phyloP scores from a whole-genome alignment of 495 filamentous ascomycete species.

The Tuber indicum region DNA sequence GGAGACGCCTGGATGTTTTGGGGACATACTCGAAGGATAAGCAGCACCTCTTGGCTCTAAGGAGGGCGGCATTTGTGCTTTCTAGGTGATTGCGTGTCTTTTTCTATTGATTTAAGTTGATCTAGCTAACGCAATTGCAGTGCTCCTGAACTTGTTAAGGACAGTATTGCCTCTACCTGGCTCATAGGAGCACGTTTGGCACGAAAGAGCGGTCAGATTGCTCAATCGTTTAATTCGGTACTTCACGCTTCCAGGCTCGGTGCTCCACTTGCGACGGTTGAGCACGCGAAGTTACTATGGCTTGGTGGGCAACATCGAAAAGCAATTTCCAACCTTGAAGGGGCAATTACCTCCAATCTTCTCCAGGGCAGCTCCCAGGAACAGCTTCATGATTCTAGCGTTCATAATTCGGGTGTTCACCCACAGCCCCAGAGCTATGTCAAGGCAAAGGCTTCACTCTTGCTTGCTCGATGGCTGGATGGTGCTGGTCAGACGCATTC shows the following conservation, averaged over 20 bases:
- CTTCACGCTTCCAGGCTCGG: constrained; percentile 79
- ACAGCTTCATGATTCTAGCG: constrained; percentile 8
- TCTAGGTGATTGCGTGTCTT: constrained; percentile 49
- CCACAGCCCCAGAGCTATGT: constrained; percentile 16
- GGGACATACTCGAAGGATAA: constrained; percentile 85
- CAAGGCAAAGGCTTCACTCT: constrained; percentile 41
- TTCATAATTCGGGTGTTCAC: constrained; percentile 8
- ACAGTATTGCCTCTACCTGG: constrained; percentile 77
- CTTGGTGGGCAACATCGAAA: constrained; percentile 89
- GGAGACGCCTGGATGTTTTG: constrained; percentile 71
- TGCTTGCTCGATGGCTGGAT: constrained; percentile 96
- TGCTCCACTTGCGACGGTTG: constrained; percentile 77
- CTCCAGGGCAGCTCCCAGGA: constrained; percentile 45
- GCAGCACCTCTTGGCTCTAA: constrained; percentile 84
- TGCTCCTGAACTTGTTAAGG: constrained; percentile 45
- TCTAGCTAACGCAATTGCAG: constrained; percentile 21
- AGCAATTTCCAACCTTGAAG: constrained; percentile 82
- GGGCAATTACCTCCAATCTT: constrained; percentile 69
- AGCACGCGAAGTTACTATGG: constrained; percentile 91
- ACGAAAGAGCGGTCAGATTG: constrained; percentile 71
- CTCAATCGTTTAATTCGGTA: constrained; percentile 87
- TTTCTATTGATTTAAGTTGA: neutral
- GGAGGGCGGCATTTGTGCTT: constrained; percentile 77
- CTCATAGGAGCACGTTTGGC: constrained; percentile 77
- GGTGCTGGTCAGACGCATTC: constrained; percentile 83